These are phyloP conservation scores for Gnetum montanum DNA, from an alignment of 75 land plant species.

Conservation along the genomic window DNA sequence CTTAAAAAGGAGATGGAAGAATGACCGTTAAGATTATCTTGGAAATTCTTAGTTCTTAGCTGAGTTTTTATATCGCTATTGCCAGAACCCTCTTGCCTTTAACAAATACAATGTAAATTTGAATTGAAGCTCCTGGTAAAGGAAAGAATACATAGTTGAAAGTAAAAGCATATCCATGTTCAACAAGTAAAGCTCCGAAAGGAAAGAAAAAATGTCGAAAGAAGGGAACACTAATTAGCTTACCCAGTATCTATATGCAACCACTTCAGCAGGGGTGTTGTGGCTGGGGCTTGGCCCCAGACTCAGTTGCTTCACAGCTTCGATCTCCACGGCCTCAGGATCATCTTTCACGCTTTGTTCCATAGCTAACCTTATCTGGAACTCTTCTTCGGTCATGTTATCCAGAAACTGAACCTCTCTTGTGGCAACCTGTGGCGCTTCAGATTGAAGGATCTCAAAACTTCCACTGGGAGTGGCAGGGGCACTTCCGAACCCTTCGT, in stretches of 20 bases:
- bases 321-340: constrained; percentile 80
- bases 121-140: too few species aligned
- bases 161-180: too few species aligned
- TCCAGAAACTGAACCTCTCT: constrained; percentile 13
- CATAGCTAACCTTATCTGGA: constrained; percentile 73
- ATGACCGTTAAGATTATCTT: too few species aligned
- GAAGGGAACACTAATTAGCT: constrained; percentile 4
- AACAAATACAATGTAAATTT: too few species aligned
- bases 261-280: constrained; percentile 59
- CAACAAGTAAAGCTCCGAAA: too few species aligned
- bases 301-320: constrained; percentile 69
- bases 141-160: too few species aligned
- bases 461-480: constrained; percentile 5
- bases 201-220: constrained; percentile 6
- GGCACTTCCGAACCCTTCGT: constrained; percentile 2
- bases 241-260: constrained; percentile 83
- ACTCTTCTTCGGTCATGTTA: constrained; percentile 58
- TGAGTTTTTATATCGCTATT: too few species aligned
- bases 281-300: constrained; percentile 51
- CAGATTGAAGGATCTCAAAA: constrained; percentile 3
- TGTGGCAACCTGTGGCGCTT: constrained; percentile 18
- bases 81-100: too few species aligned
- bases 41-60: too few species aligned
- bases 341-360: constrained; percentile 77
- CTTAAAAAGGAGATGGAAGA: too few species aligned